Percentiles rank a stretch among this genome's conserved stretches.
Conservation (phyloP, 2,329 filamentous ascomycete species). For the Hypomyces perniciosus region DNA sequence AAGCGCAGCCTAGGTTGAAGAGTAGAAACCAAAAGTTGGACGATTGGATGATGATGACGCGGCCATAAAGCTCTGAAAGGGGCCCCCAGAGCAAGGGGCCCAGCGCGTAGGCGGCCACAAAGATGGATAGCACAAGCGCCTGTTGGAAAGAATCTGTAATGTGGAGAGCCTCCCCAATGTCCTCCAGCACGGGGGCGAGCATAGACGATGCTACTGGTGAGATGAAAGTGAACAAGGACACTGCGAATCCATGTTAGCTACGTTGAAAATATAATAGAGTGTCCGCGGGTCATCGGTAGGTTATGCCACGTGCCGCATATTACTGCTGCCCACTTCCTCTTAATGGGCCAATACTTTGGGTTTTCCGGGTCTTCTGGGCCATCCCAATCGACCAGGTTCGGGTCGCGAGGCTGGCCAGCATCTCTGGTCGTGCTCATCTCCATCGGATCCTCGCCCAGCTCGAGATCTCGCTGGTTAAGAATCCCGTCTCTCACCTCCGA, state of each 20-base stretch:
- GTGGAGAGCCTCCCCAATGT: constrained; percentile 48
- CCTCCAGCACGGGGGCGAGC: constrained; percentile 44
- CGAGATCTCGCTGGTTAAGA: constrained; percentile 26
- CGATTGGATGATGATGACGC: constrained; percentile 38
- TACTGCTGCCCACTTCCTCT: constrained; percentile 52
- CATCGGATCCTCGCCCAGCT: constrained; percentile 23
- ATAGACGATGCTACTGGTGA: constrained; percentile 55
- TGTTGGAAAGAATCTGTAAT: constrained; percentile 40
- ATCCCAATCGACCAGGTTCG: constrained; percentile 43
- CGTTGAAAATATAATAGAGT: background rate
- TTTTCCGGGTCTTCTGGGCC: constrained; percentile 46
- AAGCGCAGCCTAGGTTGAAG: constrained; percentile 55
- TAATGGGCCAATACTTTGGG: constrained; percentile 49
- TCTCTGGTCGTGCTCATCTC: constrained; percentile 21
- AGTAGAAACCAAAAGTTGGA: constrained; percentile 54
- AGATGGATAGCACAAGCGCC: constrained; percentile 38
- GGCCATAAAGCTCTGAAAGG: constrained; percentile 54
- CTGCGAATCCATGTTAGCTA: constrained; percentile 9
- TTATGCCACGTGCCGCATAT: constrained; percentile 27
- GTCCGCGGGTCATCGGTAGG: background rate
- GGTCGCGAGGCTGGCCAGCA: constrained; percentile 21
- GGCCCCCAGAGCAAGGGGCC: constrained; percentile 59
- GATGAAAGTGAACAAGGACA: constrained; percentile 54
- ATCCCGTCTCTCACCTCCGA: constrained; percentile 37
- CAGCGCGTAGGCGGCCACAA: constrained; percentile 42